Evolutionary conservation across 345 rosid genomes (phyloP).

Genomic region (Sisymbrium irio): DNA sequence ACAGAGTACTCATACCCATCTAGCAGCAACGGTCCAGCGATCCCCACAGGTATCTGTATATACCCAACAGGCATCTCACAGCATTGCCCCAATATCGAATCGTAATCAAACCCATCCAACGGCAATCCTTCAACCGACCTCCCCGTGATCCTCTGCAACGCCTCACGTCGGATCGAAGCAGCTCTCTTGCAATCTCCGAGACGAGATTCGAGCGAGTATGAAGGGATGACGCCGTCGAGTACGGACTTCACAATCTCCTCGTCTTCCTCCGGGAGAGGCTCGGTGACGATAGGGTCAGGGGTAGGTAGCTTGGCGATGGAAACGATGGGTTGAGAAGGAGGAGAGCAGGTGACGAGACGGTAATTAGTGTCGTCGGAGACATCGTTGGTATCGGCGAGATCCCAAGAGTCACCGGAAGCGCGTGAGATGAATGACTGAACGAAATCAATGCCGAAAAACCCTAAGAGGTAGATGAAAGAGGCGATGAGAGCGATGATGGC

Average conservation of each 20-base stretch:
- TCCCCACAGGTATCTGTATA: constrained; percentile 89
- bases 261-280: constrained; percentile 55
- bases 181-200: constrained; percentile 84
- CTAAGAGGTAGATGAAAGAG: constrained; percentile 76
- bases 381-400: constrained; percentile 42
- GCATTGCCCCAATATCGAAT: constrained; percentile 84
- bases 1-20: constrained; percentile 78
- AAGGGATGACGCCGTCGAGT: constrained; percentile 52
- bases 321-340: constrained; percentile 15
- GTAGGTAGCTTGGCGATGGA: constrained; percentile 15
- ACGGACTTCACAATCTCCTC: constrained; percentile 66
- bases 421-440: constrained; percentile 78
- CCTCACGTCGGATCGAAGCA: constrained; percentile 66
- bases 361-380: constrained; percentile 10
- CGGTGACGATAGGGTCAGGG: constrained; percentile 36
- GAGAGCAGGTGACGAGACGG: constrained; percentile 37
- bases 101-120: constrained; percentile 77
- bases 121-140: constrained; percentile 76
- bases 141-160: constrained; percentile 72
- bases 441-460: constrained; percentile 84
- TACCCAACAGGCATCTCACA: constrained; percentile 98
- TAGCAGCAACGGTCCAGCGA: constrained; percentile 85
- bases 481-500: constrained; percentile 74
- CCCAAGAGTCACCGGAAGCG: constrained; percentile 63
- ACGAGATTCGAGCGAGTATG: constrained; percentile 66